These are phyloP conservation scores for Colletotrichum horii DNA, from an alignment of 2,329 filamentous ascomycete species.

Conservation along the genomic window DNA sequence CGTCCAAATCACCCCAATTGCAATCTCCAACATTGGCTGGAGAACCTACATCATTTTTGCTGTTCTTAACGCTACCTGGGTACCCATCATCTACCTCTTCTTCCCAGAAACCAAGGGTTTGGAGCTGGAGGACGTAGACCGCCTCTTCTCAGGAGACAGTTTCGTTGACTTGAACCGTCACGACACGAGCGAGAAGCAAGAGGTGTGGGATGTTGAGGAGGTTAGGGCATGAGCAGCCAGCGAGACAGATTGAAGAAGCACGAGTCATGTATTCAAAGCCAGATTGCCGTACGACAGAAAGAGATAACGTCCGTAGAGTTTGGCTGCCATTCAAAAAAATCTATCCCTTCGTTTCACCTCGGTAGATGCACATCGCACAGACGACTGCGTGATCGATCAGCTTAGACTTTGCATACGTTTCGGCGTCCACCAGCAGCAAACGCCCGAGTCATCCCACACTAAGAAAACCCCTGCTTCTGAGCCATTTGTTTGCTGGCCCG, in stretches of 20 bases:
- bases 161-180: slow-evolving; percentile 24
- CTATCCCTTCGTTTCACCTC: background rate
- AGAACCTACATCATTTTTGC: slow-evolving; percentile 33
- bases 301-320: background rate
- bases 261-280: background rate
- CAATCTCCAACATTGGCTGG: slow-evolving; percentile 14
- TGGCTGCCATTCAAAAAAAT: background rate
- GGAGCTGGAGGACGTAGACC: slow-evolving; percentile 47
- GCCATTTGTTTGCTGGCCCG: background rate
- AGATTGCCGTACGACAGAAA: background rate
- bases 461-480: background rate
- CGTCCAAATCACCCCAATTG: slow-evolving; percentile 23
- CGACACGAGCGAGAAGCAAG: background rate
- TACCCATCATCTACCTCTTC: slow-evolving; percentile 35
- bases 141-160: slow-evolving; percentile 20
- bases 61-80: slow-evolving; percentile 29
- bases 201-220: slow-evolving; percentile 10
- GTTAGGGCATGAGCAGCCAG: background rate
- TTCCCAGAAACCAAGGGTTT: slow-evolving; percentile 36
- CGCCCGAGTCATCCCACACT: background rate
- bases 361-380: background rate
- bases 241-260: background rate
- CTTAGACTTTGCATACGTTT: background rate
- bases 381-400: background rate
- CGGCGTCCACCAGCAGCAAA: background rate